Percentiles rank a stretch among this genome's conserved stretches.
phyloP scores from a whole-genome alignment of 2,329 filamentous ascomycete species.

The Lachnellula suecica region DNA sequence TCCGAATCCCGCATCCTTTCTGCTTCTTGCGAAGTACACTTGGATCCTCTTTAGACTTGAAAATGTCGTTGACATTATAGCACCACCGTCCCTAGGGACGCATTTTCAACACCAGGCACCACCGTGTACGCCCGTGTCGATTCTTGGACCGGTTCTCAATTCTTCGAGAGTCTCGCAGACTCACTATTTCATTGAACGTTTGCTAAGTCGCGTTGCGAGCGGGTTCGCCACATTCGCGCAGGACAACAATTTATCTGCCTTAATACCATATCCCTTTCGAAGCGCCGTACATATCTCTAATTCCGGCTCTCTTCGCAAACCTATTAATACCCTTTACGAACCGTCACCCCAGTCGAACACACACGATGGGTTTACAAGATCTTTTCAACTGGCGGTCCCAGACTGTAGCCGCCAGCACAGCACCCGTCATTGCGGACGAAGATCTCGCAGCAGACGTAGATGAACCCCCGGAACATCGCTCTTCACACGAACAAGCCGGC shows the following conservation, averaged over 20 bases:
- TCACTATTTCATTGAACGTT: conserved; percentile 5
- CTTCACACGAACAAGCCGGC: conserved; percentile 13
- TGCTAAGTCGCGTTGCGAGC: conserved; percentile 4
- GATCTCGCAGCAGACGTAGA: conserved; percentile 77
- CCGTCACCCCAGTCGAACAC: conserved; percentile 11
- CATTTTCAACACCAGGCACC: conserved; percentile 22
- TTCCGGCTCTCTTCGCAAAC: conserved; percentile 2
- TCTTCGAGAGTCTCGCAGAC: conserved; percentile 7
- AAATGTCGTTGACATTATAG: conserved; percentile 38
- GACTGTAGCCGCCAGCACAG: conserved; percentile 28
- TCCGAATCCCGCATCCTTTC: conserved; percentile 9
- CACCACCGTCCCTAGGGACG: conserved; percentile 47
- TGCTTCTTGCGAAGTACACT: conserved; percentile 19
- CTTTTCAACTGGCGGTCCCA: conserved; percentile 47
- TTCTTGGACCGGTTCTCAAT: conserved; percentile 6
- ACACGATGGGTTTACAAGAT: conserved; percentile 32
- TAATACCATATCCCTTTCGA: conserved; percentile 10
- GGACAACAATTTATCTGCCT: neutral
- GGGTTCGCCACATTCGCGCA: neutral
- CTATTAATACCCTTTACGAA: conserved; percentile 12
- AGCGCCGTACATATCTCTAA: neutral
- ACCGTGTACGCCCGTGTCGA: conserved; percentile 1
- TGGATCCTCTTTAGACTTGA: conserved; percentile 23
- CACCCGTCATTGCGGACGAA: conserved; percentile 45
- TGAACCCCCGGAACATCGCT: conserved; percentile 73